Evolutionary conservation across 768 basidiomycete genomes (phyloP).

Genomic region (Lanmaoa pseudosensibilis): DNA sequence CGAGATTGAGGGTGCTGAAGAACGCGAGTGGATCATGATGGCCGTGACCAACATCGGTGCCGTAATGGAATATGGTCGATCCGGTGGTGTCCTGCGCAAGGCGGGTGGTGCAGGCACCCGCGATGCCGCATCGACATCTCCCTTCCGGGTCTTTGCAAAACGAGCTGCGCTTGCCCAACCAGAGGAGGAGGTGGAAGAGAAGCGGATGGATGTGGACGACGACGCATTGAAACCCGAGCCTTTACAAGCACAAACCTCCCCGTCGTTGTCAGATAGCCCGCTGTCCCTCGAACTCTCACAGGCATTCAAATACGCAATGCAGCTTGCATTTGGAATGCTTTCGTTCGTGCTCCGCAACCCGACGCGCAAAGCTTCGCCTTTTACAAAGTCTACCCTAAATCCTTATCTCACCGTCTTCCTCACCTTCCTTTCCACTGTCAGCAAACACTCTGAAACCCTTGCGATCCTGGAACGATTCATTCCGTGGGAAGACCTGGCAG

Average conservation of each 20-base stretch:
- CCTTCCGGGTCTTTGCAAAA: slow-evolving; percentile 54
- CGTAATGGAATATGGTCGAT: slow-evolving; percentile 84
- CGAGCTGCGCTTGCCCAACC: slow-evolving; percentile 35
- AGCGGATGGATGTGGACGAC: slow-evolving; percentile 67
- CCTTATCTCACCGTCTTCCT: slow-evolving; percentile 85
- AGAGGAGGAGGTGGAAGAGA: slow-evolving; percentile 44
- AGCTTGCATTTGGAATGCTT: slow-evolving; percentile 79
- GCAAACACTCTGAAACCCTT: slow-evolving; percentile 62
- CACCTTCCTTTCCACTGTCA: slow-evolving; percentile 82
- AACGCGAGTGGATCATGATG: slow-evolving; percentile 97
- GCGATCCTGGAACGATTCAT: slow-evolving; percentile 70
- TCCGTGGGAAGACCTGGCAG: slow-evolving; percentile 79
- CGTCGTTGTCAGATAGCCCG: slow-evolving; percentile 34
- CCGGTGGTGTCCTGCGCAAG: slow-evolving; percentile 66
- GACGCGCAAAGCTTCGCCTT: slow-evolving; percentile 57
- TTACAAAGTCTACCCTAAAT: slow-evolving; percentile 59
- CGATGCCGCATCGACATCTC: slow-evolving; percentile 32
- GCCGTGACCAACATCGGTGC: slow-evolving; percentile 79
- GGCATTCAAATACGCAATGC: slow-evolving; percentile 70
- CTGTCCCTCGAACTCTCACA: slow-evolving; percentile 51
- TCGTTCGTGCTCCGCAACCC: slow-evolving; percentile 67
- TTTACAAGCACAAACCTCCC: slow-evolving; percentile 26
- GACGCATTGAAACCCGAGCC: slow-evolving; percentile 32
- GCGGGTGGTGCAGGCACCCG: slow-evolving; percentile 51
- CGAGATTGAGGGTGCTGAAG: slow-evolving; percentile 75